These are phyloP conservation scores for Boletellus dicymbophilus DNA, from an alignment of 1,284 basidiomycete genomes.

Conservation along the genomic window DNA sequence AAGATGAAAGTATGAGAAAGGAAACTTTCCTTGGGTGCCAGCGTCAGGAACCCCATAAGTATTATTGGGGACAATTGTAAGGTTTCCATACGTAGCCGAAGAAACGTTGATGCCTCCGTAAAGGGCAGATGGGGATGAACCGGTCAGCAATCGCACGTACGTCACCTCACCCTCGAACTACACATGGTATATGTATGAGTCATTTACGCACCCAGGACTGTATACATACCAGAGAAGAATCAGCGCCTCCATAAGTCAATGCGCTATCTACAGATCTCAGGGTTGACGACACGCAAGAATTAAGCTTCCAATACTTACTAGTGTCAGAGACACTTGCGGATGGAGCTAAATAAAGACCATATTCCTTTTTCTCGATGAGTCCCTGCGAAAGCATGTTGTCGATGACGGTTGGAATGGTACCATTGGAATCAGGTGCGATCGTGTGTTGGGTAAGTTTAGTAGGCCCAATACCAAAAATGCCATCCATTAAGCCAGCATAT, in stretches of 20 bases:
- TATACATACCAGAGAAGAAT: not conserved
- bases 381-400: constrained; percentile 24
- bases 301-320: constrained; percentile 8
- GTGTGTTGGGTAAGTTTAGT: constrained; percentile 18
- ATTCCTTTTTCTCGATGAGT: constrained; percentile 12
- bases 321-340: constrained; percentile 16
- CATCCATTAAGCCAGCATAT: constrained; percentile 21
- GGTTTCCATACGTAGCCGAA: no score
- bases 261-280: constrained; percentile 1
- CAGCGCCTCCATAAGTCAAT: not conserved
- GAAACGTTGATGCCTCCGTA: constrained; percentile 23
- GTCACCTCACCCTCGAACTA: constrained; percentile 4
- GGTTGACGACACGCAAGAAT: not conserved
- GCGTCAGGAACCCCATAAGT: no score
- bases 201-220: not conserved
- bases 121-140: constrained; percentile 12
- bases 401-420: constrained; percentile 27
- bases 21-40: no score
- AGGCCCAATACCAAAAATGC: constrained; percentile 31
- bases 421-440: constrained; percentile 5
- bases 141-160: constrained; percentile 25
- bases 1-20: no score
- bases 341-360: constrained; percentile 29
- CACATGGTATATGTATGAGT: not conserved
- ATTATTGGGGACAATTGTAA: no score